Evolutionary conservation across 768 basidiomycete species (phyloP).

Genomic region (Myochromella boudieri): DNA sequence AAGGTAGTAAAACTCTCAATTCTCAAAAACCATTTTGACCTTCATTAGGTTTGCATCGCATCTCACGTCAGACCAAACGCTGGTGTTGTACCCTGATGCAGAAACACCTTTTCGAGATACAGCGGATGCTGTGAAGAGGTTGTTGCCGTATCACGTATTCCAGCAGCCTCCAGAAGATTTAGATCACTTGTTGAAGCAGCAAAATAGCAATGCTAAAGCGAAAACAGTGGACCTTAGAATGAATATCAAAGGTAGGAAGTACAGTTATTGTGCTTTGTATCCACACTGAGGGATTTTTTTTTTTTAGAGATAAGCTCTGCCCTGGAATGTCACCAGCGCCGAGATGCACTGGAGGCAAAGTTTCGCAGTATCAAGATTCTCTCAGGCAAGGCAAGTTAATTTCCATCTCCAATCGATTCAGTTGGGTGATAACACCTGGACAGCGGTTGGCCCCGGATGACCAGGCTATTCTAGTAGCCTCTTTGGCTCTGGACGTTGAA

Average conservation of each 20-base stretch:
- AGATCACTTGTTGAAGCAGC: slow-evolving; percentile 25
- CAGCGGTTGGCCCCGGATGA: slow-evolving; percentile 63
- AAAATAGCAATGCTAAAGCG: slow-evolving; percentile 68
- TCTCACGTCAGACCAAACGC: slow-evolving; percentile 62
- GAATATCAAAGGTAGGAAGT: slow-evolving; percentile 50
- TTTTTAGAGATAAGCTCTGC: slow-evolving; percentile 68
- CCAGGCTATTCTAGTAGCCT: slow-evolving; percentile 64
- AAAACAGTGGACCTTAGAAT: slow-evolving; percentile 39
- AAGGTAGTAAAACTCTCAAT: slow-evolving; percentile 34
- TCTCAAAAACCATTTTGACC: neutral
- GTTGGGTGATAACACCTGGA: slow-evolving; percentile 1
- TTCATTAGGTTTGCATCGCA: slow-evolving; percentile 49
- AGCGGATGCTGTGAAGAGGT: slow-evolving; percentile 63
- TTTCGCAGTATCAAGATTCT: slow-evolving; percentile 55
- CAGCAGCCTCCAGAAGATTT: slow-evolving; percentile 74
- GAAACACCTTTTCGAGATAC: slow-evolving; percentile 67
- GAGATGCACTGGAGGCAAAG: slow-evolving; percentile 52
- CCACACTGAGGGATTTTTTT: slow-evolving; percentile 10
- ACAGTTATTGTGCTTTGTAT: neutral
- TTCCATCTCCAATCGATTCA: neutral
- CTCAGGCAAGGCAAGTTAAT: slow-evolving; percentile 52
- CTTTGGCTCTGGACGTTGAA: slow-evolving; percentile 65
- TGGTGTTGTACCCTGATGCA: slow-evolving; percentile 61
- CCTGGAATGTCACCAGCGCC: slow-evolving; percentile 61
- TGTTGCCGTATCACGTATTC: slow-evolving; percentile 80